These are phyloP conservation scores for Tricholoma furcatifolium DNA, from an alignment of 768 basidiomycete species.

Conservation along the genomic window DNA sequence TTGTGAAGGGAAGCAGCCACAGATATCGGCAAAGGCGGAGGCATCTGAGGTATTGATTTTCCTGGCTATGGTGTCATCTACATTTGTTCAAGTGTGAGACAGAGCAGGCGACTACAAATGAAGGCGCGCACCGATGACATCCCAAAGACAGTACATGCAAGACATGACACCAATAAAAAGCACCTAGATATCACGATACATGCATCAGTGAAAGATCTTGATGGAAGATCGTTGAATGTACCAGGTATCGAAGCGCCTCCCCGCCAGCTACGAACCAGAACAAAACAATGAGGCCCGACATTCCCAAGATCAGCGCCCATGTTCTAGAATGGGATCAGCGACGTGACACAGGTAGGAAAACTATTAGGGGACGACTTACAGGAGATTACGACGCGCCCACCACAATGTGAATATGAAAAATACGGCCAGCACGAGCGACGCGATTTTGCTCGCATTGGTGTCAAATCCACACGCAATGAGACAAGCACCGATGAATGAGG, in stretches of 20 bases:
- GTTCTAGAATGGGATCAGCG: constrained; percentile 44
- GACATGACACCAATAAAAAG: constrained; percentile 87
- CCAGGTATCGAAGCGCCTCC: constrained; percentile 74
- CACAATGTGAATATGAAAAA: constrained; percentile 88
- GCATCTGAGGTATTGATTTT: constrained; percentile 90
- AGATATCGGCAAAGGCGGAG: constrained; percentile 78
- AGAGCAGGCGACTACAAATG: background rate
- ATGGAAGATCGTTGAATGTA: constrained; percentile 29
- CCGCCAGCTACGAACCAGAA: constrained; percentile 84
- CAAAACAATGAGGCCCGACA: constrained; percentile 74
- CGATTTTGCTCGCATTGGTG: constrained; percentile 86
- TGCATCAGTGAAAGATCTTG: background rate
- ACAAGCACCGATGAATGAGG: constrained; percentile 81
- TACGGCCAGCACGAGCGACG: constrained; percentile 74
- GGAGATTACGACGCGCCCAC: constrained; percentile 77
- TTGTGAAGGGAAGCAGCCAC: constrained; percentile 83
- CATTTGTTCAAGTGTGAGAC: background rate
- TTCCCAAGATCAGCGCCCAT: constrained; percentile 75
- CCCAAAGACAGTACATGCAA: constrained; percentile 85
- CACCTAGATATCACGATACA: constrained; percentile 33
- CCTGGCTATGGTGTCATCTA: constrained; percentile 81
- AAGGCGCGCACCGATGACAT: constrained; percentile 64
- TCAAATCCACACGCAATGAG: constrained; percentile 89
- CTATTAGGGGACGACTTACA: constrained; percentile 43
- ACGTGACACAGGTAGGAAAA: background rate